phyloP scores from a whole-genome alignment of 2,329 filamentous ascomycete genomes.

The Cyphellophora europaea region DNA sequence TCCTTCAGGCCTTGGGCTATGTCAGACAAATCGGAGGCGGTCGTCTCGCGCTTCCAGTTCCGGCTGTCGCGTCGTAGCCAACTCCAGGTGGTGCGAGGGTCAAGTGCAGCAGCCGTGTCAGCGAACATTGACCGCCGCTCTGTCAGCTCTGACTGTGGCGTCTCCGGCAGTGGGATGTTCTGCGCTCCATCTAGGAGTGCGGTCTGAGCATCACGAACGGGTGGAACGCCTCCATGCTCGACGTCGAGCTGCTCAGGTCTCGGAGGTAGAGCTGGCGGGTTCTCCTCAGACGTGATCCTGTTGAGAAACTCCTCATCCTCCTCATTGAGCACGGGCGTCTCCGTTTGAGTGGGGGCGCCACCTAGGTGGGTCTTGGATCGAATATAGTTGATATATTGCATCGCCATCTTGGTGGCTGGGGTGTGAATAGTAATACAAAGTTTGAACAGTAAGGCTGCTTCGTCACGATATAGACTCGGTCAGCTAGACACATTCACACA shows the following conservation, averaged over 20 bases:
- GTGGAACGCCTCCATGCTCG: constrained; percentile 12
- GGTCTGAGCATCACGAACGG: constrained; percentile 33
- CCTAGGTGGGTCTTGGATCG: constrained; percentile 27
- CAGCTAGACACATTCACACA: too few relatives aligned
- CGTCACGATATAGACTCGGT: too few relatives aligned
- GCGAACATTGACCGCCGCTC: constrained; percentile 22
- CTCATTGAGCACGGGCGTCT: constrained; percentile 44
- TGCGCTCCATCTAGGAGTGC: constrained; percentile 36
- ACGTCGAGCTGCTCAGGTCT: constrained; percentile 11
- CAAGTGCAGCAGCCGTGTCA: constrained; percentile 9
- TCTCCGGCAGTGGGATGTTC: constrained; percentile 39
- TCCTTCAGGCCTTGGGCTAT: constrained; percentile 22
- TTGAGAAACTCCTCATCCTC: constrained; percentile 52
- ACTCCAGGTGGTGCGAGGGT: constrained; percentile 26
- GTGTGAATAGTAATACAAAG: constrained; percentile 1
- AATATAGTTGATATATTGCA: constrained; percentile 36
- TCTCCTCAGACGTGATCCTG: constrained; percentile 36
- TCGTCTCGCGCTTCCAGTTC: constrained; percentile 17
- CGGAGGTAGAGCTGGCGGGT: constrained; percentile 33
- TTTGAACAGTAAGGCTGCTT: too few relatives aligned
- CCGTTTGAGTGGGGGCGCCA: constrained; percentile 22
- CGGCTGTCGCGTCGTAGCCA: constrained; percentile 30
- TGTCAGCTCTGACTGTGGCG: constrained; percentile 29
- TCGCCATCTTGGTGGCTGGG: constrained; percentile 11
- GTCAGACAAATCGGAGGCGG: constrained; percentile 20